Evolutionary conservation across 1,139 yeast genomes (phyloP), one percentile per base, ranked within the genome.

Genomic region (Debaryomyces udenii): DNA sequence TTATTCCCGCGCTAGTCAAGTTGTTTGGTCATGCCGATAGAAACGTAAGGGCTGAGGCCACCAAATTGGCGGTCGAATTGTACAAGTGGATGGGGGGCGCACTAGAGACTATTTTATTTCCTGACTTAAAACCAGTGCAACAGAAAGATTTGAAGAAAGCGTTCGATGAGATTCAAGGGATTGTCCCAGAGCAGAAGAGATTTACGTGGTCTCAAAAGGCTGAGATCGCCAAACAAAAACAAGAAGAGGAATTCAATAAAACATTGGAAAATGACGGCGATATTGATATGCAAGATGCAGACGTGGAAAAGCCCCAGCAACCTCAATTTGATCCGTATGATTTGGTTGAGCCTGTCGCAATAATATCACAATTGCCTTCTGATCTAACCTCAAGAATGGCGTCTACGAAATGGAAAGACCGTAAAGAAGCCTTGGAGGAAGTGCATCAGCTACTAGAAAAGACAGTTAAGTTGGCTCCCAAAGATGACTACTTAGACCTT

Each of bases 1-100:
- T 85, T 0, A 63, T 89, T 27, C 80, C 83, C 23, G 65, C 64
- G 3, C 65, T 93, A 27, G 81, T 88, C 2, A 83, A 82, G 52
- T 62, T 90, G 39, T 90, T 90, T 57, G 83, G 81, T 3, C 96
- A 91, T 59, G 90, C 96, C 2, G 99, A 94, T 63, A 80, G 78
- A 51, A 87, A 79, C 45, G 97, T 94, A 6, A 78, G 99, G 56
- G 80, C 83, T 1, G 96, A 88, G 56, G 80, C 96, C 2, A 76
- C 84, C 6, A 73, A 74, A 36, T 68, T 93, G 48, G 73, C 91
- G 0, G 80, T 88, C 2, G 89, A 83, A 45, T 58, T 91, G 20
- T 83, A 84, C 59, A 78, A 80, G 47, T 87, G 95, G 87, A 76
- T 86, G 60, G 95, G 94, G 3, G 80, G 74, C 22, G 70, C 81